phyloP scores from a whole-genome alignment of 345 rosid genomes.

The Boechera divaricarpa region DNA sequence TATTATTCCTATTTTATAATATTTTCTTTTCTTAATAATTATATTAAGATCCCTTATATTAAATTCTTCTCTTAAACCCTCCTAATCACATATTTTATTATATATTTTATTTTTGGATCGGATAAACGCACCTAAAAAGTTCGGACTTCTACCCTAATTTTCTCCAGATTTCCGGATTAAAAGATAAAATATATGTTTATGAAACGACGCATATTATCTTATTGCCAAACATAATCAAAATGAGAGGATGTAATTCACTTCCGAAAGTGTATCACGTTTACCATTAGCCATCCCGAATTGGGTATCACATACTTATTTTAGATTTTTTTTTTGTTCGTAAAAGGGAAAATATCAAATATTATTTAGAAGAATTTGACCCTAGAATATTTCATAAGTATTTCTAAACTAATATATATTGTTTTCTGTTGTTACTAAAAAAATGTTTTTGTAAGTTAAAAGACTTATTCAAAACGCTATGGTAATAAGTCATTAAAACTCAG shows the following conservation, averaged over 20 bases:
- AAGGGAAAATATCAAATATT: neutral
- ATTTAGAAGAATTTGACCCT: neutral
- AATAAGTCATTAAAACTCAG: neutral
- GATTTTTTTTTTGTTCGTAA: neutral
- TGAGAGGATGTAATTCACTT: too few species aligned
- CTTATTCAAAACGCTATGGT: neutral
- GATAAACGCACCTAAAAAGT: neutral
- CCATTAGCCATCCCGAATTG: neutral
- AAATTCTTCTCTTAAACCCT: neutral
- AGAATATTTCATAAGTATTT: neutral
- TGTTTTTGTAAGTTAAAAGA: neutral
- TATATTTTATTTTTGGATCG: neutral
- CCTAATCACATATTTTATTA: neutral
- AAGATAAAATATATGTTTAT: neutral
- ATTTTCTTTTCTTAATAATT: neutral
- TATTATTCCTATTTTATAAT: slow-evolving; percentile 3
- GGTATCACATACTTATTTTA: slow-evolving; percentile 8
- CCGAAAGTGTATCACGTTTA: neutral
- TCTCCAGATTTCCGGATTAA: accelerated
- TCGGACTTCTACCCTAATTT: neutral
- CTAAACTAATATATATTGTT: neutral
- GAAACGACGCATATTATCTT: neutral
- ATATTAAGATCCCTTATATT: neutral
- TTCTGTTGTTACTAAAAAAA: neutral
- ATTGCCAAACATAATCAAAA: neutral